Evolutionary conservation across 2,329 filamentous ascomycete genomes (phyloP).

Genomic region (Apiospora marii): DNA sequence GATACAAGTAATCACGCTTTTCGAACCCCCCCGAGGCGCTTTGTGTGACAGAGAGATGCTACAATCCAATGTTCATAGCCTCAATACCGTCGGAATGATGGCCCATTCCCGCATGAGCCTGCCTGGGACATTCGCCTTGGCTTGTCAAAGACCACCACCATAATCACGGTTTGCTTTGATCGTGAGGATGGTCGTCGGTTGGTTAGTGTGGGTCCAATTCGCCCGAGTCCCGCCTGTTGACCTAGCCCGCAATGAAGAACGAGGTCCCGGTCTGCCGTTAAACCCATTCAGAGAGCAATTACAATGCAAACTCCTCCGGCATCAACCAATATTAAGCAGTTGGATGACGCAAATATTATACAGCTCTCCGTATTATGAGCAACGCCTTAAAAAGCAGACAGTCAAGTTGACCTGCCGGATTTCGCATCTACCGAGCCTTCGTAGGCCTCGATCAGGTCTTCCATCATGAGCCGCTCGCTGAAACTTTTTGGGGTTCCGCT

Average conservation of each 20-base stretch:
- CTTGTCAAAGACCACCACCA: neutral
- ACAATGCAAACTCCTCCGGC: conserved; percentile 8
- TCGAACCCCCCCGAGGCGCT: neutral
- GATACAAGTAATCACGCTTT: conserved; percentile 10
- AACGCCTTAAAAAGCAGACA: neutral
- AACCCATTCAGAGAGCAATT: neutral
- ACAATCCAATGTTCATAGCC: neutral
- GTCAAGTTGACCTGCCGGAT: neutral
- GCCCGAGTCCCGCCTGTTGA: neutral
- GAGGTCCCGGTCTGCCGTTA: neutral
- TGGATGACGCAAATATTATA: neutral
- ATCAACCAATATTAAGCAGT: neutral
- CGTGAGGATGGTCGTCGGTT: too few relatives aligned
- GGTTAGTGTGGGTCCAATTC: too few relatives aligned
- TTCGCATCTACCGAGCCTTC: conserved; percentile 1
- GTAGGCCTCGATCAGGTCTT: conserved; percentile 49
- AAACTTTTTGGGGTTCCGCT: conserved; percentile 56
- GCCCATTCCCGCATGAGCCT: neutral
- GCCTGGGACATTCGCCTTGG: neutral
- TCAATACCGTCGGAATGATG: neutral
- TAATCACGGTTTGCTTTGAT: too few relatives aligned
- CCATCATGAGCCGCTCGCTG: conserved; percentile 57
- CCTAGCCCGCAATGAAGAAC: neutral
- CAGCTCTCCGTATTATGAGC: neutral
- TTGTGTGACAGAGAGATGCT: neutral